A percentile compares a stretch with the other conserved stretches of the same genome.
These are phyloP conservation scores for Keqinozyma sinolaborantium DNA, from an alignment of 1,139 yeast genomes.

Conservation along the genomic window DNA sequence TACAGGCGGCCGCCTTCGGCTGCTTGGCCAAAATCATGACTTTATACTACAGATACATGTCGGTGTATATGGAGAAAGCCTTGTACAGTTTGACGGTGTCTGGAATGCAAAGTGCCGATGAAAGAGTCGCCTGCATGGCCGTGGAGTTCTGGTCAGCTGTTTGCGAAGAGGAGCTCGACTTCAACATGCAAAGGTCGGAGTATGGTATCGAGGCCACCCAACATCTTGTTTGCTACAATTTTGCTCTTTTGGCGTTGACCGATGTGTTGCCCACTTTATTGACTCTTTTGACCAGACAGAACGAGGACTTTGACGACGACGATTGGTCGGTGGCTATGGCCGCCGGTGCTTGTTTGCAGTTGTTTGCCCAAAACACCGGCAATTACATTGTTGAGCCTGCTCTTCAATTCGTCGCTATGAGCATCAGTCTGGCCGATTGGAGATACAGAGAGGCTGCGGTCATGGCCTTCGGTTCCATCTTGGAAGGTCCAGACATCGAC, in stretches of 20 bases:
- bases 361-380: slow-evolving; percentile 89
- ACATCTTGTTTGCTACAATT: slow-evolving; percentile 54
- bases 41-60: slow-evolving; percentile 83
- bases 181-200: slow-evolving; percentile 65
- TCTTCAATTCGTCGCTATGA: slow-evolving; percentile 74
- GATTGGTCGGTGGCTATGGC: slow-evolving; percentile 99
- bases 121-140: slow-evolving; percentile 94
- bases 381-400: slow-evolving; percentile 84
- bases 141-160: slow-evolving; percentile 98
- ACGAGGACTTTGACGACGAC: slow-evolving; percentile 89
- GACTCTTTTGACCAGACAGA: slow-evolving; percentile 77
- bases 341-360: slow-evolving; percentile 93
- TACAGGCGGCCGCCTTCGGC: slow-evolving; percentile 94
- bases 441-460: slow-evolving; percentile 94
- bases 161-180: slow-evolving; percentile 92
- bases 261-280: slow-evolving; percentile 88
- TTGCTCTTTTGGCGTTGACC: slow-evolving; percentile 78
- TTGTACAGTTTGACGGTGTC: slow-evolving; percentile 82
- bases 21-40: slow-evolving; percentile 93
- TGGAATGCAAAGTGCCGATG: slow-evolving; percentile 88
- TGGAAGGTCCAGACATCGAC: slow-evolving; percentile 88
- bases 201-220: slow-evolving; percentile 32
- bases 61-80: slow-evolving; percentile 96
- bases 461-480: slow-evolving; percentile 96
- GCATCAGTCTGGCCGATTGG: slow-evolving; percentile 64